phyloP scores from a whole-genome alignment of 1,139 yeast genomes.

The Diutina sp. region DNA sequence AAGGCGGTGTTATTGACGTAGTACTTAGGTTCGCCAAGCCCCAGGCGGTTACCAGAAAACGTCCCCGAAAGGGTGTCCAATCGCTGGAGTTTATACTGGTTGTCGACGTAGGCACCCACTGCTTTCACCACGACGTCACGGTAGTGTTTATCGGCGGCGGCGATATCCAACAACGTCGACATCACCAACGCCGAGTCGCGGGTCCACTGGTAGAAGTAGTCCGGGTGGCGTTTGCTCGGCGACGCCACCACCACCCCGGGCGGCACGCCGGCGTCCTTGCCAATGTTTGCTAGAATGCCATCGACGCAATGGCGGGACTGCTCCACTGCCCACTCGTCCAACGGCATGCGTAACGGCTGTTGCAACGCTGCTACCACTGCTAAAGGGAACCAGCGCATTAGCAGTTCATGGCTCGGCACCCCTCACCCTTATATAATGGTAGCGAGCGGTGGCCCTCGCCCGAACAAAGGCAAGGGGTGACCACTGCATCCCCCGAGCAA shows the following conservation, averaged over 20 bases:
- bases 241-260: slow-evolving; percentile 77
- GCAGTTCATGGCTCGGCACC: neutral
- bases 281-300: slow-evolving; percentile 50
- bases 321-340: slow-evolving; percentile 35
- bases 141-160: slow-evolving; percentile 21
- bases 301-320: slow-evolving; percentile 41
- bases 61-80: slow-evolving; percentile 56
- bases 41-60: slow-evolving; percentile 33
- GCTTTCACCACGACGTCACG: slow-evolving; percentile 10
- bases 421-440: neutral
- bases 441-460: neutral
- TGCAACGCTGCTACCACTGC: neutral
- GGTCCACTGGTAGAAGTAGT: slow-evolving; percentile 84
- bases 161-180: slow-evolving; percentile 44
- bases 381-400: neutral
- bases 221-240: slow-evolving; percentile 55
- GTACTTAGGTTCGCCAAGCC: slow-evolving; percentile 88
- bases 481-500: neutral
- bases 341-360: neutral
- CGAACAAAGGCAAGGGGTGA: neutral
- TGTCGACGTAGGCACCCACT: slow-evolving; percentile 50
- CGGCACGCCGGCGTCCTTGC: slow-evolving; percentile 35
- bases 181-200: slow-evolving; percentile 83
- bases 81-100: slow-evolving; percentile 49
- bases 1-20: slow-evolving; percentile 52